These are phyloP conservation scores for Ceratocystis papillata DNA, from an alignment of 2,329 filamentous ascomycete genomes.

Conservation along the genomic window DNA sequence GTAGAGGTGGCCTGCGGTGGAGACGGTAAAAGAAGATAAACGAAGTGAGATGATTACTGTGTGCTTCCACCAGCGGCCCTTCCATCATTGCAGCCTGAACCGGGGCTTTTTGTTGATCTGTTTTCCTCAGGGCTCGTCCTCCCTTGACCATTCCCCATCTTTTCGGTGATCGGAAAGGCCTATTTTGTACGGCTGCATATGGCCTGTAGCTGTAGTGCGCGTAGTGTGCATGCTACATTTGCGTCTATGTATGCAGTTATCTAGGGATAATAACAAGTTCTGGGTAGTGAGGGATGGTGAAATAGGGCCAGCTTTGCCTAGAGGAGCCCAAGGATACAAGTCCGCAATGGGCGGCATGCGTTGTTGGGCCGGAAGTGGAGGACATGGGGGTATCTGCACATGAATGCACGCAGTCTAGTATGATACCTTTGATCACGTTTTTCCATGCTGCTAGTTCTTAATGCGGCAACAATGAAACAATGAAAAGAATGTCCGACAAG, in stretches of 20 bases:
- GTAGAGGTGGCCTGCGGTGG: neutral
- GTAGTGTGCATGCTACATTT: neutral
- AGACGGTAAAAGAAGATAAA: neutral
- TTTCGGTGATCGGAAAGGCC: conserved; percentile 1
- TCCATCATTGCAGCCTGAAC: neutral
- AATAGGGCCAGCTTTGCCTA: neutral
- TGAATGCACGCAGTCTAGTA: neutral
- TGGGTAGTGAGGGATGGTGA: neutral
- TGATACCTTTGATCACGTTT: neutral
- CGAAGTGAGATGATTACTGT: neutral
- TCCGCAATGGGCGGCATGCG: conserved; percentile 2
- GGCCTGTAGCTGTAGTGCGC: neutral
- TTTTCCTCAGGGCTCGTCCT: neutral
- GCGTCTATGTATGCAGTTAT: neutral
- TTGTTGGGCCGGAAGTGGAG: conserved; percentile 6
- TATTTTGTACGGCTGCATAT: neutral
- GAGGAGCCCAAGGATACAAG: neutral
- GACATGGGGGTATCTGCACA: neutral
- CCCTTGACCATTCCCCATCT: conserved; percentile 4
- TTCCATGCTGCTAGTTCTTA: neutral
- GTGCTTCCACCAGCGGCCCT: neutral
- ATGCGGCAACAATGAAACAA: neutral
- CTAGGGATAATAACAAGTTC: conserved; percentile 4
- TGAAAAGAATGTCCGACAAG: neutral
- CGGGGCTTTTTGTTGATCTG: neutral